Evolutionary conservation across 2,329 filamentous ascomycete species (phyloP), one percentile per base, ranked within the genome.

Genomic region (Phialophora chinensis): DNA sequence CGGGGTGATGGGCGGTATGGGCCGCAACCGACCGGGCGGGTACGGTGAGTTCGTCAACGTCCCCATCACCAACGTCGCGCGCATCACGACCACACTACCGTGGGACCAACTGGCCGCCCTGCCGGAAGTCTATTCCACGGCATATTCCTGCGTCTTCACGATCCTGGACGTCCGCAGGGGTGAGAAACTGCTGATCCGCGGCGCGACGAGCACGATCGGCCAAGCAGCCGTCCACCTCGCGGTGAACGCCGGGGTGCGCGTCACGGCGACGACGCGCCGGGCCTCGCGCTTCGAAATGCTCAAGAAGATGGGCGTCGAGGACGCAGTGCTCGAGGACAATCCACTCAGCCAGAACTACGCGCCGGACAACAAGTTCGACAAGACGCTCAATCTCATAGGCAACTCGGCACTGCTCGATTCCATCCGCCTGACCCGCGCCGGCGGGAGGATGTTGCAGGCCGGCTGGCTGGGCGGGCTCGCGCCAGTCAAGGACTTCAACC

Each of bases 1-100:
- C 7, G 76, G 72, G 17, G 66, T 81, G 12, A 82, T 82, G 81
- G 80, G 81, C 11, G 80, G 80, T 1, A 69, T 82, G 56, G 81
- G 81, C 1, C 72, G 80, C 4, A 80, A 64, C 20, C 72, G 73
- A 11, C 74, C 74, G 2, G 80, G 80, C 3, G 72, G 76, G 2
- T 83, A 82, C 70, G 80, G 74, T 20, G 74, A 81, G 64, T 81
- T 75, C 65, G 76, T 77, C 5, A 70, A 72, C 35, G 77, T 75
- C 3, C 73, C 73, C 10, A 72, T 74, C 11, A 69, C 68, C 1
- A 82, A 81, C 64, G 75, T 80, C 2, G 73, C 78, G 7, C 33
- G 42, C 2, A 60, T 78, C 23, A 71, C 73, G 57, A 73, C 69
- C 31, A 61, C 63, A 0, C 55, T 81, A 25, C 29, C 73, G 1